Evolutionary conservation across 495 filamentous ascomycete genomes (phyloP).

Genomic region (Staphylotrichum longicolle): DNA sequence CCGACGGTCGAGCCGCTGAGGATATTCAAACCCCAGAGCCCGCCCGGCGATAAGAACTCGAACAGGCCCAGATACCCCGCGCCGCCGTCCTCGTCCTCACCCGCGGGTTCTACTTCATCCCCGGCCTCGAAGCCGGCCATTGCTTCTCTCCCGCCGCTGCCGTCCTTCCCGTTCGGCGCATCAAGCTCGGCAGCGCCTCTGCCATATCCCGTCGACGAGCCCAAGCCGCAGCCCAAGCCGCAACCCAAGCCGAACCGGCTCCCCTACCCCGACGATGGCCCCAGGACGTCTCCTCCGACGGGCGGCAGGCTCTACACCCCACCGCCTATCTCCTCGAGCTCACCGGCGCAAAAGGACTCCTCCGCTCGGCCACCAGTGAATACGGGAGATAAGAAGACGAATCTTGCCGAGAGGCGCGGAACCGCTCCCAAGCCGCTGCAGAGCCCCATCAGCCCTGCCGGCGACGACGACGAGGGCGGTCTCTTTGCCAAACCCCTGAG

Average conservation of each 20-base stretch:
- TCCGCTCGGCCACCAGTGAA: slow-evolving; percentile 45
- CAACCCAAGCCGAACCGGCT: slow-evolving; percentile 42
- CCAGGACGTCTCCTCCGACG: slow-evolving; percentile 32
- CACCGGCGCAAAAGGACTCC: slow-evolving; percentile 40
- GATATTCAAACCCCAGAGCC: slow-evolving; percentile 70
- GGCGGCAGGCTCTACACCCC: slow-evolving; percentile 39
- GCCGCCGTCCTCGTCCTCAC: slow-evolving; percentile 44
- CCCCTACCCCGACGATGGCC: slow-evolving; percentile 74
- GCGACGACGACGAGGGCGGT: slow-evolving; percentile 56
- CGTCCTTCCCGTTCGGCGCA: slow-evolving; percentile 58
- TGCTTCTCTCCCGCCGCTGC: slow-evolving; percentile 40
- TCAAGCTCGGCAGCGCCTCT: slow-evolving; percentile 63
- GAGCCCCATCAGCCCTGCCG: slow-evolving; percentile 68
- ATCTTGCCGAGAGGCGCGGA: slow-evolving; percentile 68
- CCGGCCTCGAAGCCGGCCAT: slow-evolving; percentile 27
- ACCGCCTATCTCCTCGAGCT: slow-evolving; percentile 36
- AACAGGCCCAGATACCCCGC: slow-evolving; percentile 51
- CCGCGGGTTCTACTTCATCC: slow-evolving; percentile 33
- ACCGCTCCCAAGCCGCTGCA: slow-evolving; percentile 69
- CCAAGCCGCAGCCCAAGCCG: slow-evolving; percentile 27
- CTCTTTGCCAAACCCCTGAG: slow-evolving; percentile 60
- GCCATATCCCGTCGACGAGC: slow-evolving; percentile 74
- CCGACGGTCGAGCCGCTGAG: slow-evolving; percentile 81
- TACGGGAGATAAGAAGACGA: slow-evolving; percentile 51
- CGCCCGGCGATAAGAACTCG: slow-evolving; percentile 46